Evolutionary conservation across 108 stramenopile species (phyloP).

Genomic region (Parietichytrium sp.): DNA sequence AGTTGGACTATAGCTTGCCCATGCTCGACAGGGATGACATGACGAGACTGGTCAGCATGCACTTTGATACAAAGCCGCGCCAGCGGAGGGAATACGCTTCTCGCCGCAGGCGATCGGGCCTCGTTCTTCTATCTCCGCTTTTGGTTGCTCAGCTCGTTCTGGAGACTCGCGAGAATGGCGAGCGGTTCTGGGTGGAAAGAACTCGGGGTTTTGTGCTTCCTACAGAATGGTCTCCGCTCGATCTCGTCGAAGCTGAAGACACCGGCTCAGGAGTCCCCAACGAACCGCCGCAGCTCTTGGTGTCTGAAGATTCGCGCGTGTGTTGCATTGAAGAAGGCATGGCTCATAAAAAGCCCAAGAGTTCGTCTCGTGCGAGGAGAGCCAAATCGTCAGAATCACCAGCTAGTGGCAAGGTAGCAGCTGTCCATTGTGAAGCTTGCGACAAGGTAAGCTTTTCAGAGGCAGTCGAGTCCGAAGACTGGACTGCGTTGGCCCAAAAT

Average conservation of each 20-base stretch:
- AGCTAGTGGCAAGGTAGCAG: no score
- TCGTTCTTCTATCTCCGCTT: background rate
- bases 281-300: background rate
- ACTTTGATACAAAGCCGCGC: no score
- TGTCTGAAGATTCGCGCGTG: background rate
- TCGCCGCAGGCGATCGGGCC: no score
- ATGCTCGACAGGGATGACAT: background rate
- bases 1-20: background rate
- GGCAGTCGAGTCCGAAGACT: no score
- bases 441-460: no score
- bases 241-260: background rate
- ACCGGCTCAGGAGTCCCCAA: background rate
- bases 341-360: background rate
- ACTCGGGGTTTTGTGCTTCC: background rate
- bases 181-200: background rate
- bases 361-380: background rate
- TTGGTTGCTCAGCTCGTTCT: conserved; percentile 33
- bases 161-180: no score
- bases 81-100: no score
- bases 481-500: no score
- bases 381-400: no score
- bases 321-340: background rate
- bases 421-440: no score
- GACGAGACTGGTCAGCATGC: background rate
- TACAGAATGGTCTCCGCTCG: background rate